Conservation (phyloP, 192 early-diverging fungal species). For the Linnemannia schmuckeri region DNA sequence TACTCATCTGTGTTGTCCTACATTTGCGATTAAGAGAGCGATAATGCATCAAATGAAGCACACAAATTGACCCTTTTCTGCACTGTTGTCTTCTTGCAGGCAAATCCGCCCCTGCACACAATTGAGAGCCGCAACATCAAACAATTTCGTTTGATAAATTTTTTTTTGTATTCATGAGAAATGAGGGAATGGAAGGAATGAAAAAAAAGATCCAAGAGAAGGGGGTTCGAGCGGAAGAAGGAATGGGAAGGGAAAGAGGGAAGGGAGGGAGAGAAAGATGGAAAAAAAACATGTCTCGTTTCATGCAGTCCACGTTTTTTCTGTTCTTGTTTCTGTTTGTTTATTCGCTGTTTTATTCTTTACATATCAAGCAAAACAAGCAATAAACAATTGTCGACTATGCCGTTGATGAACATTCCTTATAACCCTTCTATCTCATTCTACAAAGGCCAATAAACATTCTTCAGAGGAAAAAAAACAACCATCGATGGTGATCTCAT, state of each 20-base stretch:
- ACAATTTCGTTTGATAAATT: background rate
- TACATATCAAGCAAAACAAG: too few species aligned
- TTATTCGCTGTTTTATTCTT: background rate
- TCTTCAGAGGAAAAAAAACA: too few species aligned
- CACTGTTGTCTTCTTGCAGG: too few species aligned
- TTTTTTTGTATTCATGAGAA: background rate
- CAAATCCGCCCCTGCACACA: too few species aligned
- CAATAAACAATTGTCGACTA: too few species aligned
- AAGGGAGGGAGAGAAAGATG: background rate
- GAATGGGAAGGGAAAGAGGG: background rate
- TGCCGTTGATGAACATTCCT: too few species aligned
- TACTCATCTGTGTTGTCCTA: background rate
- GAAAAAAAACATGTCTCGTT: background rate
- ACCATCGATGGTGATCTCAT: too few species aligned
- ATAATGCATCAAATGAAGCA: constrained; percentile 6
- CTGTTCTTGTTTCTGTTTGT: background rate
- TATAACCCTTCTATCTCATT: too few species aligned
- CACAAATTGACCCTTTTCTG: background rate
- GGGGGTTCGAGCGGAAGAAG: background rate
- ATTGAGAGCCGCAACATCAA: background rate
- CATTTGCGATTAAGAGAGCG: constrained; percentile 6
- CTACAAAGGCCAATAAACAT: too few species aligned
- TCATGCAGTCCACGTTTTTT: background rate
- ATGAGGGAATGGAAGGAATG: background rate
- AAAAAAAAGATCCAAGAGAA: background rate